These are phyloP conservation scores for Scheffersomyces parashehatae DNA, from an alignment of 1,139 yeast genomes.

Conservation along the genomic window DNA sequence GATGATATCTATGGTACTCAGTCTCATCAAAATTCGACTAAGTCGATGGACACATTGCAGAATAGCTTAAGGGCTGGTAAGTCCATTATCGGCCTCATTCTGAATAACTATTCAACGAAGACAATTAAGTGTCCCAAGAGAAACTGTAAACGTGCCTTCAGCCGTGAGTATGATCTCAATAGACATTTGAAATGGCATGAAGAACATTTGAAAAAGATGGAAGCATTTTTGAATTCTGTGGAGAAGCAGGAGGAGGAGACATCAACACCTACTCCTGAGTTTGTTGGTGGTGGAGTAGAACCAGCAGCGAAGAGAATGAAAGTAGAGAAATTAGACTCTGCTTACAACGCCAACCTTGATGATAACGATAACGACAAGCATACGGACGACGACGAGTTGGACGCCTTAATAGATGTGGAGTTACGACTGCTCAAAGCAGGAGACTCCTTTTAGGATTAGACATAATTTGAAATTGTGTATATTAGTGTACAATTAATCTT, in stretches of 20 bases:
- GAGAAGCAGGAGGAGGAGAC: conserved; percentile 10
- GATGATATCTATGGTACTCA: conserved; percentile 16
- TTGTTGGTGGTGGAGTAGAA: background rate
- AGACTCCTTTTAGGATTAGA: conserved; percentile 4
- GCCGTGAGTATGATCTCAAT: conserved; percentile 46
- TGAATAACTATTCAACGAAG: conserved; percentile 33
- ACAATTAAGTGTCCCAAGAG: conserved; percentile 45
- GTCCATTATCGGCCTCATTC: conserved; percentile 37
- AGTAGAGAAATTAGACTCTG: background rate
- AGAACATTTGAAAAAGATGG: conserved; percentile 33
- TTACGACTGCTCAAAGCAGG: conserved; percentile 23
- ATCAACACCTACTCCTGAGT: background rate
- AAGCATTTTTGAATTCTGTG: conserved; percentile 31
- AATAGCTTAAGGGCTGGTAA: conserved; percentile 18
- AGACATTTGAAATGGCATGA: conserved; percentile 62
- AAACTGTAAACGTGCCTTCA: conserved; percentile 50
- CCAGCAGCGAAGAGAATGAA: background rate
- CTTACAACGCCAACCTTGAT: conserved; percentile 8
- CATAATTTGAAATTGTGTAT: conserved; percentile 4
- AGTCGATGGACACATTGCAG: conserved; percentile 28
- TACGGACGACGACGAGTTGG: conserved; percentile 21
- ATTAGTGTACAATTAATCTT: conserved; percentile 6
- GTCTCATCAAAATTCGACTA: conserved; percentile 14
- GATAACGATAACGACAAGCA: conserved; percentile 6
- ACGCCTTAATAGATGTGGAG: conserved; percentile 33